Evolutionary conservation across 129 eudicot genomes (phyloP).

Genomic region (Helichrysum umbraculigerum): DNA sequence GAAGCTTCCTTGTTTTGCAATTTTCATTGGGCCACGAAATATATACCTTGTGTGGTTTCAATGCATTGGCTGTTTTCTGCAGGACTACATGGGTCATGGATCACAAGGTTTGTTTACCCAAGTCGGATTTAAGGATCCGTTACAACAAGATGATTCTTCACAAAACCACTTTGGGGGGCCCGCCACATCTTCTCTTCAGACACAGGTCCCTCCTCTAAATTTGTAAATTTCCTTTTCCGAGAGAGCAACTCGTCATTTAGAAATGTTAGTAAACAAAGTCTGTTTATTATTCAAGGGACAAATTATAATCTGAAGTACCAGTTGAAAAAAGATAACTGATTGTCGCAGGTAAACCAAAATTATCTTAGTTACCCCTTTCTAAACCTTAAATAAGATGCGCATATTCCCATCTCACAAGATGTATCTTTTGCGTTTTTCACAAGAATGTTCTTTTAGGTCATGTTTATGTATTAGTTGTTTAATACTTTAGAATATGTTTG

Average conservation of each 20-base stretch:
- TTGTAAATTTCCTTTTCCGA: background rate
- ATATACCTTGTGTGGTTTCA: slow-evolving; percentile 14
- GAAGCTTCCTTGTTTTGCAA: background rate
- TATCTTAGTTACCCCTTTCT: background rate
- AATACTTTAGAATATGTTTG: background rate
- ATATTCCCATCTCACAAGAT: background rate
- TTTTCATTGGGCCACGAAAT: background rate
- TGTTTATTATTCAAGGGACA: background rate
- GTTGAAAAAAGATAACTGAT: background rate
- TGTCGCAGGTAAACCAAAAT: background rate
- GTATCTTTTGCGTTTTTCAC: background rate
- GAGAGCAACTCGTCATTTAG: background rate
- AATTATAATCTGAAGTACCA: background rate
- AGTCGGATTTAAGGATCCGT: slow-evolving; percentile 70
- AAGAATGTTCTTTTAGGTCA: background rate
- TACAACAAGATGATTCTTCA: slow-evolving; percentile 83
- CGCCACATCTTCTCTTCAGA: slow-evolving; percentile 51
- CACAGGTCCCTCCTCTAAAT: slow-evolving; percentile 53
- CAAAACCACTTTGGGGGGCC: slow-evolving; percentile 61
- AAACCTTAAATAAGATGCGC: background rate
- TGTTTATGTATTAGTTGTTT: background rate
- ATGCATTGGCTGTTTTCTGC: slow-evolving; percentile 1
- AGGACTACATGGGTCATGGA: slow-evolving; percentile 96
- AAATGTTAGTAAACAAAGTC: too few relatives aligned
- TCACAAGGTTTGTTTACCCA: slow-evolving; percentile 92